Evolutionary conservation across 1,139 yeast species (phyloP).

Genomic region (Pichia sp.): DNA sequence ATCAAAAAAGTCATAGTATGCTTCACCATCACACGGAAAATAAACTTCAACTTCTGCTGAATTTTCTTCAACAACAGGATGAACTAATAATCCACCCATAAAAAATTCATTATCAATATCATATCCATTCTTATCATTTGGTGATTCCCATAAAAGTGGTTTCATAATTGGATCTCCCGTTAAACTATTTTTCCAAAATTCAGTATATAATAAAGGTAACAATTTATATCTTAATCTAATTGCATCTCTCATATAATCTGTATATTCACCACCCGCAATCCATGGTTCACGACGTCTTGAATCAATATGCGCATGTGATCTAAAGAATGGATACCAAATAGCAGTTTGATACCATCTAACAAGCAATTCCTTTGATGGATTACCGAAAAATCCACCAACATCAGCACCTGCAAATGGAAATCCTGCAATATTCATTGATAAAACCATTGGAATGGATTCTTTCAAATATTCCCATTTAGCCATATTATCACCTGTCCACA

Average conservation of each 20-base stretch:
- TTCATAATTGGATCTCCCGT: slow-evolving; percentile 66
- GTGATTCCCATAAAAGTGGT: slow-evolving; percentile 68
- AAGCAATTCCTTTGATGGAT: slow-evolving; percentile 74
- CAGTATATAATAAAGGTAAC: slow-evolving; percentile 74
- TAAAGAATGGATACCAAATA: slow-evolving; percentile 90
- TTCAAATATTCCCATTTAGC: slow-evolving; percentile 86
- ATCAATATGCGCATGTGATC: slow-evolving; percentile 96
- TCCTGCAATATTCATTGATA: slow-evolving; percentile 76
- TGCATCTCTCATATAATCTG: slow-evolving; percentile 63
- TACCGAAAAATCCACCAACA: slow-evolving; percentile 93
- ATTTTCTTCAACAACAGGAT: slow-evolving; percentile 68
- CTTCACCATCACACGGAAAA: slow-evolving; percentile 55
- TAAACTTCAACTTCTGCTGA: slow-evolving; percentile 41
- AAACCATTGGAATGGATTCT: slow-evolving; percentile 78
- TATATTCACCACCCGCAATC: slow-evolving; percentile 70
- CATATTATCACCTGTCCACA: slow-evolving; percentile 98
- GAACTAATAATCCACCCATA: slow-evolving; percentile 74
- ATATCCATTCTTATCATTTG: slow-evolving; percentile 45
- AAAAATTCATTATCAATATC: slow-evolving; percentile 79
- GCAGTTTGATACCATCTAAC: slow-evolving; percentile 96
- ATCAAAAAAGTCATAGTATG: slow-evolving; percentile 53
- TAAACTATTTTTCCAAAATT: slow-evolving; percentile 59
- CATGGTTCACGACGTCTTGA: slow-evolving; percentile 91
- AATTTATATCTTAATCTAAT: slow-evolving; percentile 66
- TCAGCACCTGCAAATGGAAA: slow-evolving; percentile 96